phyloP scores from a whole-genome alignment of 495 filamentous ascomycete genomes.

The Schizothecium vesticola region DNA sequence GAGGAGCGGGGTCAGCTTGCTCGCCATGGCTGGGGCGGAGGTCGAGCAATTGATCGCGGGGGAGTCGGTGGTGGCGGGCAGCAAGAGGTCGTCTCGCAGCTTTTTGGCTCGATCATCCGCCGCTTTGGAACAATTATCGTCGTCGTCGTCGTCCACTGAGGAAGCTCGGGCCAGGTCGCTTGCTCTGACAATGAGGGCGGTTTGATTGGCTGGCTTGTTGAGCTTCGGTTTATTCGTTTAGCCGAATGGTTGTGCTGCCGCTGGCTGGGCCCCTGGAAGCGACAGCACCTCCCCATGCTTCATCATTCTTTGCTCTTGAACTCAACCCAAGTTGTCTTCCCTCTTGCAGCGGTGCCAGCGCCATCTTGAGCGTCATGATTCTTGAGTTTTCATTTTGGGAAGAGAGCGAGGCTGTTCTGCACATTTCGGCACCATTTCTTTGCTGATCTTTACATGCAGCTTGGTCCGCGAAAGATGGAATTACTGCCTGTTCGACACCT shows the following conservation, averaged over 20 bases:
- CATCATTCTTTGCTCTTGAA: not conserved
- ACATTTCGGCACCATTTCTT: too few species aligned
- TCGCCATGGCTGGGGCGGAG: constrained; percentile 57
- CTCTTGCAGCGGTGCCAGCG: not conserved
- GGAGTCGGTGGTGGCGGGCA: constrained; percentile 22
- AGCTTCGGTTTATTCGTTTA: constrained; percentile 18
- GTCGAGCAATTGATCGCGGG: constrained; percentile 25
- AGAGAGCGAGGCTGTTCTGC: too few species aligned
- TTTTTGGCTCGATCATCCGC: not conserved
- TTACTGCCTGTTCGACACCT: not conserved
- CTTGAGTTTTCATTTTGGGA: too few species aligned
- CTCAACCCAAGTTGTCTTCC: not conserved
- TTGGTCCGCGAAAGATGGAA: not conserved
- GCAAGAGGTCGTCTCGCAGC: not conserved
- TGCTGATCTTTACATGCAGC: too few species aligned
- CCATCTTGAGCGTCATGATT: not conserved
- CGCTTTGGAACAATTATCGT: constrained; percentile 7
- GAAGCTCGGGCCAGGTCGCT: constrained; percentile 13
- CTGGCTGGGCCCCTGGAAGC: not conserved
- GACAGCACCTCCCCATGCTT: not conserved
- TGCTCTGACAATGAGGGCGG: constrained; percentile 18
- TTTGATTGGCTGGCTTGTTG: constrained; percentile 16
- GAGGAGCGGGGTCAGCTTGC: constrained; percentile 59
- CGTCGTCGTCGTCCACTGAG: constrained; percentile 7
- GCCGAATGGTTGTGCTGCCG: constrained; percentile 7